Evolutionary conservation across 2,329 filamentous ascomycete genomes (phyloP), one percentile per base, ranked within the genome.

Genomic region (Rutstroemia sp.): DNA sequence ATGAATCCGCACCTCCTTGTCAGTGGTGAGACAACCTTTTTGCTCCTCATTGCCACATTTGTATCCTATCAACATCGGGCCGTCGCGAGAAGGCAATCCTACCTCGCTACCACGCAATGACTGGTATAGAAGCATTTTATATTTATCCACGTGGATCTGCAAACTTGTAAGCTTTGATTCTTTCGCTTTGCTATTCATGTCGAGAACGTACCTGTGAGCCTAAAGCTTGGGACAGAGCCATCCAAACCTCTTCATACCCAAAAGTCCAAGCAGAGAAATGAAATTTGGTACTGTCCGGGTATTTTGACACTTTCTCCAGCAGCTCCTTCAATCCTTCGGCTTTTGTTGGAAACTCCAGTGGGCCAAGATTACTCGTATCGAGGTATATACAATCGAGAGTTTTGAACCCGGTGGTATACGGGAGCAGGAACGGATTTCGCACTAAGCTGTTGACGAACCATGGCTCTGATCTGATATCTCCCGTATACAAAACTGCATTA

Each of bases 201-300:
- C 7, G 8, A 27, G 25, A 19, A 42, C 66, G 57, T 71, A 86
- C 85, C 67, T 77, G 79, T 3, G 85, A 86, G 5, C 81, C 72
- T 0, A 96, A 73, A 10, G 83, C 81, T 21, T 84, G 80, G 0
- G 90, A 85, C 0, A 97, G 72, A 0, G 89, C 87, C 57, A 91
- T 75, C 91, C 91, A 96, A 0, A 96, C 90, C 52, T 95, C 88
- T 68, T 97, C 92, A 61, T 96, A 96, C 0, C 88, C 89, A 67
- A 94, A 94, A 0, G 92, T 96, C 91, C 92, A 96, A 0, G 90
- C 82, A 56, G 91, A 82, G 47, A 97, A 79, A 69, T 95, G 88
- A 65, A 96, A 96, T 0, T 87, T 70, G 0, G 90, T 95, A 41
- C 89, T 81, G 1, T 75, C 60, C 0, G 91, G 86, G 68, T 92